These are phyloP conservation scores for Carallia pectinifolia DNA, from an alignment of 345 rosid genomes.

Conservation along the genomic window DNA sequence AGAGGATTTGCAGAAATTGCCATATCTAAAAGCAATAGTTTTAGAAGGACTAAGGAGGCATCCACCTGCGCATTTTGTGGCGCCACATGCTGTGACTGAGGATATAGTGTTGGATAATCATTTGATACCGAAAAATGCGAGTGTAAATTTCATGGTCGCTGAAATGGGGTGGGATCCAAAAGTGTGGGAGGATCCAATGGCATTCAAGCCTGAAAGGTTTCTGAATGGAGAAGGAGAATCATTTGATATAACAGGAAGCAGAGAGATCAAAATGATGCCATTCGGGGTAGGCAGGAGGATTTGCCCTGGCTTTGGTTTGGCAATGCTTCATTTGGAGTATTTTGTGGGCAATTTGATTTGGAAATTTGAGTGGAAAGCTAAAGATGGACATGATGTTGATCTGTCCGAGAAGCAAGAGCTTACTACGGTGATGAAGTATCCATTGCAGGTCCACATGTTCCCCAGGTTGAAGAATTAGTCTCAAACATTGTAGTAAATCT, in stretches of 20 bases:
- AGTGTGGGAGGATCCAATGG: slow-evolving; percentile 27
- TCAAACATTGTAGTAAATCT: not conserved
- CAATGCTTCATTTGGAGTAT: slow-evolving; percentile 21
- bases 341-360: slow-evolving; percentile 19
- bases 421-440: slow-evolving; percentile 2
- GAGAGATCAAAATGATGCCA: slow-evolving; percentile 24
- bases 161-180: slow-evolving; percentile 21
- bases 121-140: slow-evolving; percentile 6
- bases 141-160: slow-evolving; percentile 12
- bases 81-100: slow-evolving; percentile 14
- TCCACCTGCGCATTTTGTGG: slow-evolving; percentile 7
- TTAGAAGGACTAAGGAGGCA: slow-evolving; percentile 23
- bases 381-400: slow-evolving; percentile 11
- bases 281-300: slow-evolving; percentile 22
- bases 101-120: slow-evolving; percentile 2
- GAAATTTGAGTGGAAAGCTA: slow-evolving; percentile 19
- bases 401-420: slow-evolving; percentile 8
- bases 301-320: slow-evolving; percentile 17
- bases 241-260: slow-evolving; percentile 13
- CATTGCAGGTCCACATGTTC: slow-evolving; percentile 1
- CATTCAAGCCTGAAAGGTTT: slow-evolving; percentile 23
- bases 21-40: slow-evolving; percentile 15
- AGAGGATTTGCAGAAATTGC: slow-evolving; percentile 9
- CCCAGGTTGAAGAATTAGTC: not conserved
- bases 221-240: not conserved